Evolutionary conservation across 2,329 filamentous ascomycete species (phyloP).

Genomic region (Microcyclospora tardicrescens): DNA sequence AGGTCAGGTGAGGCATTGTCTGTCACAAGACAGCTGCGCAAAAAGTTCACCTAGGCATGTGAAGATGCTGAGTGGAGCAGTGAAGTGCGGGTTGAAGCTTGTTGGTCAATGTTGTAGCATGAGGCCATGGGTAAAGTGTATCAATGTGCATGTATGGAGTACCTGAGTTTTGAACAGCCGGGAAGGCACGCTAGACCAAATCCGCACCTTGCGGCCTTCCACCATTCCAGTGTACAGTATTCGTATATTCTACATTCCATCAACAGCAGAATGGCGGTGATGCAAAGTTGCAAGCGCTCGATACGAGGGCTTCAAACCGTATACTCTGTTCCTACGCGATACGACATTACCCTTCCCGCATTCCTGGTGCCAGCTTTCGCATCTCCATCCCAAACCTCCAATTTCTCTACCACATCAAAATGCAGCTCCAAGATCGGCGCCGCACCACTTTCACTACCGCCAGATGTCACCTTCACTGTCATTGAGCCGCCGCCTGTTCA

Average conservation of each 20-base stretch:
- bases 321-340: slow-evolving; percentile 2
- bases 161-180: too few species aligned
- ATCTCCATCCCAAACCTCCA: slow-evolving; percentile 25
- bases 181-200: too few species aligned
- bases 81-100: too few species aligned
- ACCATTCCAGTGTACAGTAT: too few species aligned
- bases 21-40: too few species aligned
- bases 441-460: slow-evolving; percentile 66
- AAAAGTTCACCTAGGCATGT: too few species aligned
- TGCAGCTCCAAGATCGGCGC: slow-evolving; percentile 73
- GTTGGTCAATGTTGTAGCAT: too few species aligned
- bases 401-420: slow-evolving; percentile 59
- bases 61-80: too few species aligned
- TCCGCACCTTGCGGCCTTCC: too few species aligned
- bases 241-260: neutral
- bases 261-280: slow-evolving; percentile 10
- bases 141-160: too few species aligned
- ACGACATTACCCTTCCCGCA: slow-evolving; percentile 37
- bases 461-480: slow-evolving; percentile 61
- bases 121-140: too few species aligned
- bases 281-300: slow-evolving; percentile 13
- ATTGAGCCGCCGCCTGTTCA: slow-evolving; percentile 46
- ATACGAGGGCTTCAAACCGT: slow-evolving; percentile 11
- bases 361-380: slow-evolving; percentile 62
- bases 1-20: too few species aligned